Evolutionary conservation across 495 filamentous ascomycete species (phyloP), one percentile per base, ranked within the genome.

Genomic region (Sphaerosporella brunnea): DNA sequence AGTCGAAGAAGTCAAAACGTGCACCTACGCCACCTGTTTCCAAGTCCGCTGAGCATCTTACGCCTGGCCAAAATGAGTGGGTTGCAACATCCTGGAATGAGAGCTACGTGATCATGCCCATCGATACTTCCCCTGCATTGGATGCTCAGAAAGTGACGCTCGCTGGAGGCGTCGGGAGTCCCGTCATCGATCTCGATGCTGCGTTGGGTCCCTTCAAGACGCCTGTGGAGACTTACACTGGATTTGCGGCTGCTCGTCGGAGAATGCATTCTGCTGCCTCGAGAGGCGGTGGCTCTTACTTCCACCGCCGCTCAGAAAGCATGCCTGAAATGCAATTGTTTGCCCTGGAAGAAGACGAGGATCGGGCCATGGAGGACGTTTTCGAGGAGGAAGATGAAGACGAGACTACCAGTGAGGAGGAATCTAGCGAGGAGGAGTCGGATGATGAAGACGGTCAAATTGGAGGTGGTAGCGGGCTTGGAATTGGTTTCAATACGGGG

Each of bases 301-400:
- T 85, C 55, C 87, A 95, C 63, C 74, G 88, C 52, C 78, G 90
- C 38, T 75, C 87, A 1, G 88, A 95, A 62, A 94, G 87, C 64
- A 86, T 90, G 8, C 90, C 90, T 4, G 83, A 81, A 54, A 76
- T 93, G 71, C 77, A 76, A 36, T 78, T 85, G 4, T 84, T 93
- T 53, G 85, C 68, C 69, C 34, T 69, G 75, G 40, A 74, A 68
- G 38, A 79, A 71, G 59, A 77, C 71, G 54, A 78, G 75, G 0
- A 77, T 75, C 3, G 77, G 84, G 71, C 80, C 25, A 69, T 72
- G 56, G 69, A 68, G 11, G 90, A 95, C 63, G 90, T 94, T 3
- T 93, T 94, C 51, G 85, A 94, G 60, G 90, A 94, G 63, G 90
- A 97, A 45, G 90, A 94, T 53, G 83, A 93, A 48, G 75, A 75